A percentile compares a stretch with the other conserved stretches of the same genome.
phyloP scores from a whole-genome alignment of 2,329 filamentous ascomycete genomes.

The Xylariaceae sp. region DNA sequence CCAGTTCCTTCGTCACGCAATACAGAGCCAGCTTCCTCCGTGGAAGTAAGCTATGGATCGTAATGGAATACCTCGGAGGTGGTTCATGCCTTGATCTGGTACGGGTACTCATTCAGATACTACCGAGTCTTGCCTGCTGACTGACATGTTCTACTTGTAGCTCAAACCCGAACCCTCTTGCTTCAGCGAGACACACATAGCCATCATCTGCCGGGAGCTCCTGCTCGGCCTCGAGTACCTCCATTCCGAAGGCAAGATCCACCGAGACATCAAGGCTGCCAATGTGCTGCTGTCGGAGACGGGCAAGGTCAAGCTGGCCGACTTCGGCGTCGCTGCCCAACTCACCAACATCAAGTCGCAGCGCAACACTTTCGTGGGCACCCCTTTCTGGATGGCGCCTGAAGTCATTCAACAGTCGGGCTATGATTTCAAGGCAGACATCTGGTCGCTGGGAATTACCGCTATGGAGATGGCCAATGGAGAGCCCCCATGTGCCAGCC shows the following conservation, averaged over 20 bases:
- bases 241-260: slow-evolving; percentile 89
- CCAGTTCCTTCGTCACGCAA: slow-evolving; percentile 87
- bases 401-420: slow-evolving; percentile 85
- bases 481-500: slow-evolving; percentile 78
- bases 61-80: slow-evolving; percentile 96
- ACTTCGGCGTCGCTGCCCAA: slow-evolving; percentile 95
- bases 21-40: slow-evolving; percentile 96
- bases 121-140: slow-evolving; percentile 1
- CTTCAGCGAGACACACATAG: slow-evolving; percentile 84
- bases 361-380: slow-evolving; percentile 94
- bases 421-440: slow-evolving; percentile 83
- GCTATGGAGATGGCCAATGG: slow-evolving; percentile 84
- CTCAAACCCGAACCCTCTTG: slow-evolving; percentile 69
- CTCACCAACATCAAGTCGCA: slow-evolving; percentile 97
- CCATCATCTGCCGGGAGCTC: slow-evolving; percentile 88
- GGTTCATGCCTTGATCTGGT: slow-evolving; percentile 93
- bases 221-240: slow-evolving; percentile 87
- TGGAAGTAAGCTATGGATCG: slow-evolving; percentile 96
- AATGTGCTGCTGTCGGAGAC: slow-evolving; percentile 88
- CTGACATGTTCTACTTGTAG: slow-evolving; percentile 38
- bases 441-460: slow-evolving; percentile 89
- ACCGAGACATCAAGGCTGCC: slow-evolving; percentile 93
- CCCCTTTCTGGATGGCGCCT: slow-evolving; percentile 95
- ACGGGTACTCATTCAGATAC: slow-evolving; percentile 26
- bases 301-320: slow-evolving; percentile 89